Base-by-base conservation (phyloP, 228 moss, liverwort and hornwort species). In the Sphagnum magellanicum region DNA sequence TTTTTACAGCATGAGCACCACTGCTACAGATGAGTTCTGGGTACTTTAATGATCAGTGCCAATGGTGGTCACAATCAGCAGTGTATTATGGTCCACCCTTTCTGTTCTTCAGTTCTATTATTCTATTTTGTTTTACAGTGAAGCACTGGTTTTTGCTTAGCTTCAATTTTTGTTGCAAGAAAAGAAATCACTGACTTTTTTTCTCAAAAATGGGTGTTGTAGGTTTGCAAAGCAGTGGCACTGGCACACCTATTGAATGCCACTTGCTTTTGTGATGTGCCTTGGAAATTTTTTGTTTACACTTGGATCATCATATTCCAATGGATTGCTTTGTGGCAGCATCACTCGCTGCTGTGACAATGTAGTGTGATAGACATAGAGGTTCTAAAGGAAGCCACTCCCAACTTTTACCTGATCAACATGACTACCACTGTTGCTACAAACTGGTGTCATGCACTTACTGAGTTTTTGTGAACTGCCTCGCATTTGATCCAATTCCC, bases 21-120 rank as follows among this genome's bases (percentile, higher is more conserved):
- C 69, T 71, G 64, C 78, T 75, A 32, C 71, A 83, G 68, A 74
- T 79, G 74, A 84, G 81, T 71, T 75, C 85, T 51, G 93, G 98
- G 49, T 98, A 93, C 72, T 76, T 32, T 98, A 50, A 76, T 90
- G 74, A 81, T 98, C 70, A 91, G 79, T 77, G 93, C 97, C 67
- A 93, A 91, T 75, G 97, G 97, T 64, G 93, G 97, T 64, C 93
- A 93, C 16, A 98, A 91, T 76, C 97, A 98, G 74, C 97, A 93
- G 82, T 90, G 97, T 79, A 93, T 98, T 74, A 90, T 90, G 75
- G 97, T 98, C 59, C 53, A 81, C 53, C 49, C 71, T 61, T 32
- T 51, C 5, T 49, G 50, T 60, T 51, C 32, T 11, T 65, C 14
- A 16, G 9, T 49, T 59, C 53, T n/a, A 16, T 32, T 32, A 32